Evolutionary conservation across 805 yeast species (phyloP), one percentile per base, ranked within the genome.

Genomic region (Starmerella powellii): DNA sequence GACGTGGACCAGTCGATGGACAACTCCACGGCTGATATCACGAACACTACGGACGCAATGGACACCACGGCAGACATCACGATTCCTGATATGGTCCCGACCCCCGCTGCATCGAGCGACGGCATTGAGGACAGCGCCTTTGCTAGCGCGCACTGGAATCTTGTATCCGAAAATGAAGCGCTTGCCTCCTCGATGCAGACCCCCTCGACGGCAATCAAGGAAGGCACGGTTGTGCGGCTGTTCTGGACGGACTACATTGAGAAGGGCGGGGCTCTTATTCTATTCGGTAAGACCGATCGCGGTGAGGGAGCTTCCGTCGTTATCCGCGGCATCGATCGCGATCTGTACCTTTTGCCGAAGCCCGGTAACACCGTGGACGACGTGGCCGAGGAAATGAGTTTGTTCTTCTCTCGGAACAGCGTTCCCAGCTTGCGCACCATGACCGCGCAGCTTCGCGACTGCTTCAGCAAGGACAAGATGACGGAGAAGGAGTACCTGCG

Each of bases 201-300:
- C 12, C 26, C 38, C 2, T 6, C 35, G 13, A 28, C 16, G 2
- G 13, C 17, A 12, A 46, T 35, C 13, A 21, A 26, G 28, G 34
- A 35, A 4, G 42, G 40, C 26, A 8, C 41, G 18, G 23, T 23
- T 4, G 15, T 86, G 57, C 73, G 74, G 53, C 76, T 88, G 78
- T 91, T 72, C 60, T 91, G 96, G 96, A 63, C 82, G 24, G 98
- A 91, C 61, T 86, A 77, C 59, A 69, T 80, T 19, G 97, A 88
- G 57, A 74, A 80, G 11, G 82, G 78, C 45, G 71, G 71, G 51
- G 63, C 76, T 0, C 62, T 91, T 37, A 59, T 83, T 16, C 66
- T 91, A 8, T 88, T 81, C 59, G 98, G 98, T 41, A 85, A 86
- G 56, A 71, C 80, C 11, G 68, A 71, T 43, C 63, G 63, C 8